These are phyloP conservation scores for Viola pubescens DNA, from an alignment of 441 rosid species.

Conservation along the genomic window DNA sequence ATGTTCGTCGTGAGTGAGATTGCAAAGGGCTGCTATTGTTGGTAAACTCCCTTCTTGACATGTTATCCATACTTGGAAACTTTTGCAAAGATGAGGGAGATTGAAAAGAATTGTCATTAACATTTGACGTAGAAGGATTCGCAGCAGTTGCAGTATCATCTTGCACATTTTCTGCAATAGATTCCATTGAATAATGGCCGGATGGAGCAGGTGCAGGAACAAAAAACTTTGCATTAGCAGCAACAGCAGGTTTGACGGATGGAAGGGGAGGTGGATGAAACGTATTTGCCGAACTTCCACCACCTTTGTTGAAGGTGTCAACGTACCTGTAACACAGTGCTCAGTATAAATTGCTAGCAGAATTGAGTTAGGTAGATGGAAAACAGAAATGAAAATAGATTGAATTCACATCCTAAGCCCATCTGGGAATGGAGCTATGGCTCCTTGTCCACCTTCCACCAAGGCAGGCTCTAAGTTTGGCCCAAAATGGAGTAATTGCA, in stretches of 20 bases:
- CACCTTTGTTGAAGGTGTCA: conserved; percentile 71
- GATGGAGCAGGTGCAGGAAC: conserved; percentile 53
- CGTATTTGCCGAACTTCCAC: conserved; percentile 42
- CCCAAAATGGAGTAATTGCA: too few relatives aligned
- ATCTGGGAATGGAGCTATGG: too few relatives aligned
- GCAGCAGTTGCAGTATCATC: conserved; percentile 34
- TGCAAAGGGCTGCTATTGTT: conserved; percentile 23
- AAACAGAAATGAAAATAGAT: neutral
- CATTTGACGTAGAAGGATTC: conserved; percentile 33
- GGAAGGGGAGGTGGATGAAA: conserved; percentile 64
- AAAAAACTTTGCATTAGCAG: conserved; percentile 73
- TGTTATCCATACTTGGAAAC: conserved; percentile 70
- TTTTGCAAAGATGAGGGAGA: conserved; percentile 44
- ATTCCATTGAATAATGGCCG: conserved; percentile 39
- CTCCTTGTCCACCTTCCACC: too few relatives aligned
- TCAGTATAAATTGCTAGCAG: too few relatives aligned
- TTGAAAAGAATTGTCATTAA: conserved; percentile 30
- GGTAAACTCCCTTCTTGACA: conserved; percentile 27
- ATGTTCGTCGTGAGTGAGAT: conserved; percentile 57
- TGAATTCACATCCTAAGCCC: too few relatives aligned
- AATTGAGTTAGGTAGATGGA: neutral
- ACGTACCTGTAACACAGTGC: conserved; percentile 44
- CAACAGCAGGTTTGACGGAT: conserved; percentile 59
- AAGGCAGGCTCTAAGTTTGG: too few relatives aligned
- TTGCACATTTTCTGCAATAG: conserved; percentile 42